Evolutionary conservation across 2,329 filamentous ascomycete species (phyloP).

Genomic region (Diaporthe sp.): DNA sequence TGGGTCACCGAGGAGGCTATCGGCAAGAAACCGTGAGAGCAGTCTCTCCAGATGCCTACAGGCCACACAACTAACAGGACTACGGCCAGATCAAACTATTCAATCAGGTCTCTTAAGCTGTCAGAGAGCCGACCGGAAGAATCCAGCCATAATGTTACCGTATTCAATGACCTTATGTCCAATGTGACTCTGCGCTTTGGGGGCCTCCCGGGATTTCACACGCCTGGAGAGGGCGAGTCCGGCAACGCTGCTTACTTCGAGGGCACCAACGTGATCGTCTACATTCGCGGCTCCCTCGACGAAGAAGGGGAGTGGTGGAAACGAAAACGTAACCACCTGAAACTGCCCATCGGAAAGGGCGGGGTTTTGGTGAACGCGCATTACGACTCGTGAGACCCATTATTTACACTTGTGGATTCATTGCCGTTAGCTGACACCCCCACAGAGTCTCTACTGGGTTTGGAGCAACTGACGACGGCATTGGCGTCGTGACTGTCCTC

Average conservation of each 20-base stretch:
- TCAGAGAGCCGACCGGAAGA: constrained; percentile 10
- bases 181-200: constrained; percentile 74
- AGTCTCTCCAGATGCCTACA: neutral
- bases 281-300: constrained; percentile 86
- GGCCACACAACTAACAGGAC: neutral
- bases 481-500: constrained; percentile 88
- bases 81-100: constrained; percentile 29
- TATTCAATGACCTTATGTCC: constrained; percentile 84
- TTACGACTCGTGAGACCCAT: constrained; percentile 76
- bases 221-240: constrained; percentile 50
- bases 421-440: constrained; percentile 13
- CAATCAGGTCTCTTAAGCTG: constrained; percentile 2
- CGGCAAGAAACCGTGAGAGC: constrained; percentile 44
- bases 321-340: constrained; percentile 54
- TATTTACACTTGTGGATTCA: neutral
- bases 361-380: constrained; percentile 95
- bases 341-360: constrained; percentile 70
- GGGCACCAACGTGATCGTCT: constrained; percentile 91
- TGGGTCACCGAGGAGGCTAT: constrained; percentile 58
- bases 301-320: constrained; percentile 82
- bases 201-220: constrained; percentile 59
- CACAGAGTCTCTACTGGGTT: constrained; percentile 83
- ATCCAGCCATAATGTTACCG: constrained; percentile 63
- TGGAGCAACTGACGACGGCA: constrained; percentile 94
- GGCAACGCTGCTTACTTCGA: constrained; percentile 82